phyloP scores from a whole-genome alignment of 2,329 filamentous ascomycete genomes.

The Fusarium sp. region DNA sequence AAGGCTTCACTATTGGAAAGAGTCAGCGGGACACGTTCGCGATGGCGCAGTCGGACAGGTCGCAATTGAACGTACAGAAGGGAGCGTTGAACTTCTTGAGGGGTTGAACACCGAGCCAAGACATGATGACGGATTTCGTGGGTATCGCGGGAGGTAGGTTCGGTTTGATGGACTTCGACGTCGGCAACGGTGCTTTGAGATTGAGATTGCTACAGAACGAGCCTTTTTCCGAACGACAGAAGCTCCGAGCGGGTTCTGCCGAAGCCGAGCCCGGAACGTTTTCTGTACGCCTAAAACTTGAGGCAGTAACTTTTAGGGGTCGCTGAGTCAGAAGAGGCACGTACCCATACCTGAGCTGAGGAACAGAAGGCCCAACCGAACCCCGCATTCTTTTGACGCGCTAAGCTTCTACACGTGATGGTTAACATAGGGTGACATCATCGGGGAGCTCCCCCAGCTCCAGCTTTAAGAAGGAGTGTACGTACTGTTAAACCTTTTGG shows the following conservation, averaged over 20 bases:
- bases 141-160: conserved; percentile 53
- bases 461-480: conserved; percentile 50
- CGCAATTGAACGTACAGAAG: conserved; percentile 73
- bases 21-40: conserved; percentile 48
- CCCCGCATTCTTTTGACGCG: conserved; percentile 46
- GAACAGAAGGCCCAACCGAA: conserved; percentile 41
- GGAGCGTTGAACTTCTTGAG: conserved; percentile 85
- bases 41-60: conserved; percentile 32
- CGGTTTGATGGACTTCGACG: conserved; percentile 52
- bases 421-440: conserved; percentile 44
- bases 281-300: conserved; percentile 48
- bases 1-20: conserved; percentile 78
- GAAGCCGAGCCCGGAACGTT: conserved; percentile 49
- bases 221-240: conserved; percentile 55
- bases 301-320: conserved; percentile 11
- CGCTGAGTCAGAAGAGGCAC: conserved; percentile 31
- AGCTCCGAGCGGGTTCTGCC: conserved; percentile 54
- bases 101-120: conserved; percentile 74
- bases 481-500: conserved; percentile 40
- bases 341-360: conserved; percentile 23
- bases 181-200: conserved; percentile 47
- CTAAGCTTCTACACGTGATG: conserved; percentile 47
- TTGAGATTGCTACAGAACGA: conserved; percentile 55
- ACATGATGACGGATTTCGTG: conserved; percentile 71
- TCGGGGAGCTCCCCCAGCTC: conserved; percentile 45